A percentile compares a stretch with the other conserved stretches of the same genome.
Conservation (phyloP, 805 yeast genomes). For the Wickerhamomyces strasburgensis region DNA sequence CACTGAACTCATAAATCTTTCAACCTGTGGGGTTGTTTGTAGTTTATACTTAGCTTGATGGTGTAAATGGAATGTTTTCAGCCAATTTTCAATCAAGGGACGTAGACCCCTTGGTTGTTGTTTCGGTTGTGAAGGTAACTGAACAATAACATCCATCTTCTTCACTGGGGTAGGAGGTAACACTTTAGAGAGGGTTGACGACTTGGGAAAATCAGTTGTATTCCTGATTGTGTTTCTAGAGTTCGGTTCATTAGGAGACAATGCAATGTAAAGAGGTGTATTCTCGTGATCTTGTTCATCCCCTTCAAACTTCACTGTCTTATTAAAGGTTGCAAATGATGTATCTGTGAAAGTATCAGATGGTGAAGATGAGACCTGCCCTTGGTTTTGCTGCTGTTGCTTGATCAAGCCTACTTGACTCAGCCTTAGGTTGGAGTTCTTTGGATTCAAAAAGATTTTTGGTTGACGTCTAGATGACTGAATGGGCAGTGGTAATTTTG, state of each 20-base stretch:
- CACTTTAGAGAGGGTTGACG: conserved; percentile 37
- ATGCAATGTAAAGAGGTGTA: conserved; percentile 18
- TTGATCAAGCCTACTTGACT: conserved; percentile 2
- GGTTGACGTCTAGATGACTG: conserved; percentile 13
- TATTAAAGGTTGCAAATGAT: neutral
- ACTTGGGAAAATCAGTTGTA: conserved; percentile 40
- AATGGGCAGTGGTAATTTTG: conserved; percentile 17
- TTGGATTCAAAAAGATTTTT: conserved; percentile 19
- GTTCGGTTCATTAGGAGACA: conserved; percentile 12
- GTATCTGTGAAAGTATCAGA: neutral
- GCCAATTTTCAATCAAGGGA: conserved; percentile 21
- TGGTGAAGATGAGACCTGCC: neutral
- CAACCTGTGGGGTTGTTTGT: conserved; percentile 13
- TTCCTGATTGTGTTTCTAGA: conserved; percentile 20
- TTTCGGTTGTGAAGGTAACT: conserved; percentile 25
- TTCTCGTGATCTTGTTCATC: conserved; percentile 4
- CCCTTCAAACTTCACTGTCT: no score
- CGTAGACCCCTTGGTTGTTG: conserved; percentile 20
- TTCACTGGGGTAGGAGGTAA: conserved; percentile 68
- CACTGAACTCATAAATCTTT: conserved; percentile 24
- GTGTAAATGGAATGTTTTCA: conserved; percentile 16
- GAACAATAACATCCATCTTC: conserved; percentile 44
- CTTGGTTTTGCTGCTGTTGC: neutral
- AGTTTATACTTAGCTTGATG: conserved; percentile 8
- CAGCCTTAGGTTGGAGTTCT: conserved; percentile 23